Evolutionary conservation across 2,329 filamentous ascomycete genomes (phyloP).

Genomic region (Aureobasidium namibiae): DNA sequence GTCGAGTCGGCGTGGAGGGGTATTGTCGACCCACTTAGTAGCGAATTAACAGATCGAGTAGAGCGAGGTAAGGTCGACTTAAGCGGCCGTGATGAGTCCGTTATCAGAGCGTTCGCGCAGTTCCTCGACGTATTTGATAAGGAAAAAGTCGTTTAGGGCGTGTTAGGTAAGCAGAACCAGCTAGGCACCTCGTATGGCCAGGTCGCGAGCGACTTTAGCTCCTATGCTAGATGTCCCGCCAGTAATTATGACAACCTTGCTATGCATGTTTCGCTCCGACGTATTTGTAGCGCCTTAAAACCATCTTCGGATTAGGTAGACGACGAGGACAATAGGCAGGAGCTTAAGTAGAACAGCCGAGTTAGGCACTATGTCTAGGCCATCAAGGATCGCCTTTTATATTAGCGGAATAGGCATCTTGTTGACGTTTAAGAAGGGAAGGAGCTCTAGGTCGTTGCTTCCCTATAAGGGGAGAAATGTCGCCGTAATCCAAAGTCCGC

Average conservation of each 20-base stretch:
- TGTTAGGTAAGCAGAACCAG: conserved; percentile 82
- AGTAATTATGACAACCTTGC: conserved; percentile 87
- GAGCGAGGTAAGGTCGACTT: conserved; percentile 85
- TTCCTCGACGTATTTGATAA: conserved; percentile 88
- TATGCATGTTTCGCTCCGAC: conserved; percentile 79
- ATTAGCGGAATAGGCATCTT: conserved; percentile 56
- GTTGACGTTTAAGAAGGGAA: neutral
- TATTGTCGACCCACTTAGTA: conserved; percentile 96
- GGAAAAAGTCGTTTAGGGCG: conserved; percentile 72
- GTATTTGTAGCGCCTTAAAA: conserved; percentile 66
- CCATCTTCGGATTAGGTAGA: conserved; percentile 62
- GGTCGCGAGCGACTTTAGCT: conserved; percentile 61
- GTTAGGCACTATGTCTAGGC: conserved; percentile 41
- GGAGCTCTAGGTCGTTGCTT: neutral
- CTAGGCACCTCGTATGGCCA: conserved; percentile 79
- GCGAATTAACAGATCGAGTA: conserved; percentile 88
- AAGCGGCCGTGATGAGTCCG: conserved; percentile 86
- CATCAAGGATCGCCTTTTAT: conserved; percentile 45
- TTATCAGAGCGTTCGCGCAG: conserved; percentile 69
- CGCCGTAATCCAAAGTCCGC: neutral
- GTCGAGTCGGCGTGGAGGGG: conserved; percentile 78
- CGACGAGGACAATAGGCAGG: conserved; percentile 41
- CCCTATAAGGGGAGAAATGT: neutral
- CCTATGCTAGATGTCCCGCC: conserved; percentile 92
- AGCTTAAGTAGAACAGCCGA: conserved; percentile 37